Evolutionary conservation across 2,329 filamentous ascomycete genomes (phyloP), one percentile per base, ranked within the genome.

Genomic region (Colletotrichum chlorophyti): DNA sequence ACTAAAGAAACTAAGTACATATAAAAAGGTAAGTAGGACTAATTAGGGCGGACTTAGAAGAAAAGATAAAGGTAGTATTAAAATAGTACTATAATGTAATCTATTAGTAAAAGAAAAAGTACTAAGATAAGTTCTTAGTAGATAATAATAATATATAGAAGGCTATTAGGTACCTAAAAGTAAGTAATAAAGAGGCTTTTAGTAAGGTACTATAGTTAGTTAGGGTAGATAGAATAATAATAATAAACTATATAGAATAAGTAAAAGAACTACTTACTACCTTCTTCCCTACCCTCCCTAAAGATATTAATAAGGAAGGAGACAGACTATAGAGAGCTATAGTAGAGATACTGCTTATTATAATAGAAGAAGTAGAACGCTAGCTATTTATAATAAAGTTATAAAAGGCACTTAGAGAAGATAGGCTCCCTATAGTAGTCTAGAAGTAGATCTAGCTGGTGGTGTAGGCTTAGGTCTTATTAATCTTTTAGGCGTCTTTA

Each of bases 91-190:
- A 70, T 37, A 46, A 68, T 17, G 60, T 61, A 6, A 68, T 69
- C 19, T 59, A 64, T 46, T 29, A 66, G 34, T 53, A 68, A 55
- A 69, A 65, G 61, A 68, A 65, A 46, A 50, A 35, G 38, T 64
- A 69, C 40, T 69, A 62, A 65, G 43, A 69, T 7, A 65, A 65
- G 29, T 69, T 69, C 32, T 63, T 70, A 11, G 66, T 54, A 0
- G 65, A 69, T 46, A 59, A 66, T 37, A 54, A 61, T 31, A 69
- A 70, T 26, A 68, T 70, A 32, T 71, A 63, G 67, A 60, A 69
- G 45, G 66, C 65, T 11, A 65, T 66, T 4, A 68, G 64, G 46
- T 69, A 71, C 38, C 53, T 71, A 10, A 62, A 66, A 29, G 60
- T 63, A 5, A 61, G 64, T 15, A 48, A 63, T 26, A 59, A 59